Evolutionary conservation across 495 filamentous ascomycete genomes (phyloP).

Genomic region (Penicillium ochrochloron): DNA sequence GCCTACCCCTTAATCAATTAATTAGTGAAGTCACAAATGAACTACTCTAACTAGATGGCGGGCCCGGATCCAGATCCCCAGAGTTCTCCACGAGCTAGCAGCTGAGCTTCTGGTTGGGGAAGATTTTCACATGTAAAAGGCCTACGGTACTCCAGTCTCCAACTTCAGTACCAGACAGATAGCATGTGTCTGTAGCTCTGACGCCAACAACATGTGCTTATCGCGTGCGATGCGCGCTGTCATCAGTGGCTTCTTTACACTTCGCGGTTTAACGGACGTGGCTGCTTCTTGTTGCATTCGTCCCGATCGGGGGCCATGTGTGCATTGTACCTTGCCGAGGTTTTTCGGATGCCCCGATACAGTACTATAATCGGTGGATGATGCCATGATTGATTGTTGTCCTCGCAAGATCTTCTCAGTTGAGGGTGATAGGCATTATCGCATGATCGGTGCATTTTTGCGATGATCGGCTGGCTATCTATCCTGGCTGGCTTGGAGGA

Average conservation of each 20-base stretch:
- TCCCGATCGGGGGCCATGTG: not conserved
- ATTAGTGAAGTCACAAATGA: not conserved
- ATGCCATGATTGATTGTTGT: not conserved
- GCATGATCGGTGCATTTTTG: not conserved
- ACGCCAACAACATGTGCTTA: not conserved
- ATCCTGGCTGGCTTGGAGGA: not conserved
- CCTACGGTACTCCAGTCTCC: not conserved
- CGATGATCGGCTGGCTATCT: not conserved
- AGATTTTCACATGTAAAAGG: conserved; percentile 6
- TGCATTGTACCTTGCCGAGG: not conserved
- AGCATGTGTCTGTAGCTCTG: not conserved
- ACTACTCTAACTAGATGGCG: not conserved
- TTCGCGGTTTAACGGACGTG: not conserved
- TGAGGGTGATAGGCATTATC: not conserved
- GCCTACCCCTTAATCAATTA: not conserved
- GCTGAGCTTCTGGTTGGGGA: conserved; percentile 8
- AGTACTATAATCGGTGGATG: not conserved
- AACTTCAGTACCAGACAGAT: not conserved
- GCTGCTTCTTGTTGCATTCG: not conserved
- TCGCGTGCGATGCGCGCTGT: not conserved
- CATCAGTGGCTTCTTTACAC: not conserved
- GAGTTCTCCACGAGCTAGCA: conserved; percentile 15
- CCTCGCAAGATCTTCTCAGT: not conserved
- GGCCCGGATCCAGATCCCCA: not conserved
- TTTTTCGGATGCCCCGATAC: not conserved